phyloP scores from a whole-genome alignment of 2,329 filamentous ascomycete genomes.

The Coniochaeta hoffmannii region DNA sequence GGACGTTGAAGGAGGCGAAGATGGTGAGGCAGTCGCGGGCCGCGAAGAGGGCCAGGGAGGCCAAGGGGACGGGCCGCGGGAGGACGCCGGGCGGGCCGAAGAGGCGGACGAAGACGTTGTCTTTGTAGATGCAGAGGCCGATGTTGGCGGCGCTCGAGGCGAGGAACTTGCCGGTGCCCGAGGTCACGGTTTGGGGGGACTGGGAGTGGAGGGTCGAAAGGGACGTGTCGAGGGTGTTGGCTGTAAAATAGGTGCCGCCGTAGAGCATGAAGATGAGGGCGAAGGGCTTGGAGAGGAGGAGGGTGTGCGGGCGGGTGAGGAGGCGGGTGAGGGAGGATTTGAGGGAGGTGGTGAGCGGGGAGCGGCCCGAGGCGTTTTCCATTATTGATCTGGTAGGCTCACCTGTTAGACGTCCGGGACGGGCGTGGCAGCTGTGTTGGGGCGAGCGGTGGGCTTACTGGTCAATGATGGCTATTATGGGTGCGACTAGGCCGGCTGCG shows the following conservation, averaged over 20 bases:
- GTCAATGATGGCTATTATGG: constrained; percentile 82
- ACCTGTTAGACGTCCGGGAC: too few species aligned
- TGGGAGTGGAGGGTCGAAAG: constrained; percentile 52
- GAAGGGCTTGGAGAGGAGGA: constrained; percentile 60
- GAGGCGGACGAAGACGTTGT: constrained; percentile 74
- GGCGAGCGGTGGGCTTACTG: too few species aligned
- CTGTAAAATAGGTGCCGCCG: constrained; percentile 81
- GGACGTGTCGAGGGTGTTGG: constrained; percentile 78
- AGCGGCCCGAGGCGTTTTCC: constrained; percentile 69
- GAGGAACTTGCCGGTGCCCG: constrained; percentile 73
- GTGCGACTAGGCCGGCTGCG: constrained; percentile 71
- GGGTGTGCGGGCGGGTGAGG: constrained; percentile 49
- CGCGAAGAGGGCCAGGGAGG: constrained; percentile 73
- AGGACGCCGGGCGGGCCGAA: constrained; percentile 57
- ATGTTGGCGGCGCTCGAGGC: constrained; percentile 79
- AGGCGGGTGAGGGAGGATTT: constrained; percentile 49
- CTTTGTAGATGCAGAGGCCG: constrained; percentile 81
- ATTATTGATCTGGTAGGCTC: constrained; percentile 56
- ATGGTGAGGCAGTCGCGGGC: constrained; percentile 81
- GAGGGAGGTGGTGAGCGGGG: constrained; percentile 52
- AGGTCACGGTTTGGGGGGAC: constrained; percentile 56
- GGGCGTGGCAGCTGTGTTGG: too few species aligned
- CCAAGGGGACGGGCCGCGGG: constrained; percentile 53
- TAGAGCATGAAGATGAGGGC: constrained; percentile 69
- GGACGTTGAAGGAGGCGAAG: constrained; percentile 87